These are phyloP conservation scores for Lactarius sp. DNA, from an alignment of 768 basidiomycete genomes.

Conservation along the genomic window DNA sequence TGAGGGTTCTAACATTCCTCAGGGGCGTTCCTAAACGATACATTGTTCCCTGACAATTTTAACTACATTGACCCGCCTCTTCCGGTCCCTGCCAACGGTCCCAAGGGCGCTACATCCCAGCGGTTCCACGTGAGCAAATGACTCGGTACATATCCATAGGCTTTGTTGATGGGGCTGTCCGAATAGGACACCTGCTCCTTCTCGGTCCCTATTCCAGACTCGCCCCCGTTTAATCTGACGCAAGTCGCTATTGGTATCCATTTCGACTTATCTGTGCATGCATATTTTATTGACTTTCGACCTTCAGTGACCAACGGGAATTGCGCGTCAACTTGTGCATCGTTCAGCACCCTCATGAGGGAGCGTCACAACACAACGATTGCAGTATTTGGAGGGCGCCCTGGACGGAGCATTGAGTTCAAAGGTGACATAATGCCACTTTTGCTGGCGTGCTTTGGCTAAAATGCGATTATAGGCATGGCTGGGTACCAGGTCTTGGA, in stretches of 20 bases:
- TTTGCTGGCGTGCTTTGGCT: neutral
- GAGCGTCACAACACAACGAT: conserved; percentile 47
- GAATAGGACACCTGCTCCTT: conserved; percentile 34
- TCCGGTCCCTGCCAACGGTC: conserved; percentile 31
- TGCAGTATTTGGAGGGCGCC: conserved; percentile 51
- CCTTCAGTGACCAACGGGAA: conserved; percentile 24
- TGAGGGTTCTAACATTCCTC: neutral
- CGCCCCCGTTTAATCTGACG: conserved; percentile 21
- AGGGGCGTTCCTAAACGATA: conserved; percentile 36
- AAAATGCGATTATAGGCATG: conserved; percentile 27
- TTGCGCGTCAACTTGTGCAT: conserved; percentile 55
- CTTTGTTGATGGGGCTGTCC: neutral
- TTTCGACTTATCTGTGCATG: neutral
- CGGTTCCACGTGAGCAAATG: conserved; percentile 32
- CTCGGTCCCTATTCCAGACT: conserved; percentile 6
- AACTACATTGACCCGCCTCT: conserved; percentile 33
- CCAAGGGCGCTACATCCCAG: conserved; percentile 30
- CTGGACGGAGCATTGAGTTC: conserved; percentile 43
- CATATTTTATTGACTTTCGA: neutral
- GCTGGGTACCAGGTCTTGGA: conserved; percentile 34
- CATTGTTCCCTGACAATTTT: conserved; percentile 27
- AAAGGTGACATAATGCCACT: conserved; percentile 33
- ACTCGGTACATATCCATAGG: neutral
- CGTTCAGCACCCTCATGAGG: conserved; percentile 53
- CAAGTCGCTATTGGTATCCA: conserved; percentile 22